Percentiles rank a stretch among this genome's conserved stretches.
These are phyloP conservation scores for Priceomyces castillae DNA, from an alignment of 805 yeast genomes.

Conservation along the genomic window DNA sequence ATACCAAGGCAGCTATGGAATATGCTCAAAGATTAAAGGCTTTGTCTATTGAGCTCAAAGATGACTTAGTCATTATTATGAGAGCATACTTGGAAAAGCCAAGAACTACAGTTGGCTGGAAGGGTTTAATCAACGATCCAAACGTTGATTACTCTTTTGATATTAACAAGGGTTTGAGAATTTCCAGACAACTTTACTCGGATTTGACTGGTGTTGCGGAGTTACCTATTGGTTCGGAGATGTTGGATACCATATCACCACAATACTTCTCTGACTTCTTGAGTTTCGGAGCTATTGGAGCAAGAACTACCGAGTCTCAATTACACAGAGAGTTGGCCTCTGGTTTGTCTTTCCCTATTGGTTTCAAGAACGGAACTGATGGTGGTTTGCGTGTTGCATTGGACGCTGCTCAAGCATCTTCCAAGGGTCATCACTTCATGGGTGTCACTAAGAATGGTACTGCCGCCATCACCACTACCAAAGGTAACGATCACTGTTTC, in stretches of 20 bases:
- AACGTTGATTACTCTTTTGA: conserved; percentile 89
- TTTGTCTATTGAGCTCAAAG: conserved; percentile 65
- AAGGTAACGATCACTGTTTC: conserved; percentile 93
- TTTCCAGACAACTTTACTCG: conserved; percentile 80
- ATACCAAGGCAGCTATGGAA: conserved; percentile 82
- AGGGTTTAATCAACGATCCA: conserved; percentile 96
- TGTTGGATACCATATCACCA: conserved; percentile 97
- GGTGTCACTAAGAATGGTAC: conserved; percentile 97
- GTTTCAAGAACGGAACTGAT: conserved; percentile 98
- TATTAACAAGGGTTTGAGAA: conserved; percentile 89
- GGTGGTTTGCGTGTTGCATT: conserved; percentile 90
- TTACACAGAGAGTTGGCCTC: conserved; percentile 96
- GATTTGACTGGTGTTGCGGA: conserved; percentile 70
- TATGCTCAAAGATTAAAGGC: conserved; percentile 70
- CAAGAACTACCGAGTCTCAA: conserved; percentile 98
- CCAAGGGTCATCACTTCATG: conserved; percentile 91
- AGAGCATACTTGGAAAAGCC: conserved; percentile 98
- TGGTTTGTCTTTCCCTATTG: conserved; percentile 97
- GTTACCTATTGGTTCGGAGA: conserved; percentile 93
- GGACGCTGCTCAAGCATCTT: conserved; percentile 91
- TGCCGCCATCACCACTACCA: conserved; percentile 94
- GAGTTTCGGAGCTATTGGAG: conserved; percentile 97
- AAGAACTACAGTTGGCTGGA: conserved; percentile 99
- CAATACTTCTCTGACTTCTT: conserved; percentile 89
- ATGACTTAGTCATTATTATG: conserved; percentile 84